Percentiles rank a stretch among this genome's conserved stretches.
Conservation (phyloP, 2,329 filamentous ascomycete genomes). For the Fusarium vanettenii region DNA sequence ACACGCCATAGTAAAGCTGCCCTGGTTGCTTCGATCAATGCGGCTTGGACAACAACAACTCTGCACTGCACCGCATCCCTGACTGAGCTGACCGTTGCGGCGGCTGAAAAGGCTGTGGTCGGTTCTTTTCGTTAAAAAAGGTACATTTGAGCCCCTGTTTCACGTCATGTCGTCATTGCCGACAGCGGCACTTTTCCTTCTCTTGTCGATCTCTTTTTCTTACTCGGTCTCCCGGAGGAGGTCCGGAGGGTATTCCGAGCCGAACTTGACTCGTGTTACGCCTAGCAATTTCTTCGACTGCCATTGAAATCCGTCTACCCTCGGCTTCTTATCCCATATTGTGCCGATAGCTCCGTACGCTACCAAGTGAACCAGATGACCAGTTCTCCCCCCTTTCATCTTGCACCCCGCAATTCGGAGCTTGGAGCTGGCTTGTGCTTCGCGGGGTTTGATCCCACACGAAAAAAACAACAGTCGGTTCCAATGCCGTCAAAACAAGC, state of each 20-base stretch:
- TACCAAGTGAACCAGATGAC: slow-evolving; percentile 16
- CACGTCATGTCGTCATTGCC: neutral
- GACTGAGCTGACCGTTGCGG: slow-evolving; percentile 14
- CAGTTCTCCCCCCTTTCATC: slow-evolving; percentile 4
- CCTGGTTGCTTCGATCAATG: neutral
- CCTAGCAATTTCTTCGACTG: slow-evolving; percentile 11
- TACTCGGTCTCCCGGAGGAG: slow-evolving; percentile 2
- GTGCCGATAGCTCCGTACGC: slow-evolving; percentile 24
- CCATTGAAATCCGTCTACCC: neutral
- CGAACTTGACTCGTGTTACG: slow-evolving; percentile 26
- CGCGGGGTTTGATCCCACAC: slow-evolving; percentile 23
- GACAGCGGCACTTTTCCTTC: neutral
- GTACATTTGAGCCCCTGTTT: neutral
- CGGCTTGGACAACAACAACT: slow-evolving; percentile 1
- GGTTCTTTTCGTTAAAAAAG: neutral
- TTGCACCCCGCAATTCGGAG: slow-evolving; percentile 26
- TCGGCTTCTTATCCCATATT: slow-evolving; percentile 4
- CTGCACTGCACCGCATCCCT: slow-evolving; percentile 7
- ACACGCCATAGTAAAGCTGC: slow-evolving; percentile 42
- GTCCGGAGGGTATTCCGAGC: slow-evolving; percentile 25
- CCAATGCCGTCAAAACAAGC: neutral
- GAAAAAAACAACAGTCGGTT: neutral
- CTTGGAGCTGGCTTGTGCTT: slow-evolving; percentile 22
- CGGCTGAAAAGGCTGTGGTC: slow-evolving; percentile 1
- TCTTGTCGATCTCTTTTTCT: neutral